Percentiles rank a stretch among this genome's conserved stretches.
phyloP scores from a whole-genome alignment of 2,329 filamentous ascomycete genomes.

The Raffaelea ambrosiae region DNA sequence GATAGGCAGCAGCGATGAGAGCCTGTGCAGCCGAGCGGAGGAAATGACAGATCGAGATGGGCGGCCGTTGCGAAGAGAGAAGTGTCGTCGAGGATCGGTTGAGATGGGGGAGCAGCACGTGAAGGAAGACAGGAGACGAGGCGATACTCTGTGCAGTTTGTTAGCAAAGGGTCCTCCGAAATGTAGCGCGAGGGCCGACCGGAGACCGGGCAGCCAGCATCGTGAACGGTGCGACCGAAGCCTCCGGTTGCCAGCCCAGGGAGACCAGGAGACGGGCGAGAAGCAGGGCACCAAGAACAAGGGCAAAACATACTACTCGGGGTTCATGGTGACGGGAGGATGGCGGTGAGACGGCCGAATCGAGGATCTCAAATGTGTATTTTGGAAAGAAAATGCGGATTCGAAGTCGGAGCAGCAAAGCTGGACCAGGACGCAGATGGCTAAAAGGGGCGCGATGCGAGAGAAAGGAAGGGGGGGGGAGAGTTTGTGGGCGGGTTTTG shows the following conservation, averaged over 20 bases:
- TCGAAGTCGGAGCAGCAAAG: too few relatives aligned
- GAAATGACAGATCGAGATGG: neutral
- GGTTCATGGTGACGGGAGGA: conserved; percentile 64
- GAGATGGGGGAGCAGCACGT: neutral
- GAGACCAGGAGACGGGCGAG: too few relatives aligned
- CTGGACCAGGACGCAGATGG: too few relatives aligned
- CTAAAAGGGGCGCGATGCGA: too few relatives aligned
- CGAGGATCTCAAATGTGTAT: neutral
- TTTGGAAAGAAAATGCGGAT: neutral
- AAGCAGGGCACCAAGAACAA: conserved; percentile 2
- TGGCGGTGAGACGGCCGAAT: conserved; percentile 9
- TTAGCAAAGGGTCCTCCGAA: conserved; percentile 2
- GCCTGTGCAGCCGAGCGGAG: too few relatives aligned
- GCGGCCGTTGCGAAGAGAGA: neutral
- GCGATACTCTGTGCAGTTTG: neutral
- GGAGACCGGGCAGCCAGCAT: too few relatives aligned
- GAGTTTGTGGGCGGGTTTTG: neutral
- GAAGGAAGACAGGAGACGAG: neutral
- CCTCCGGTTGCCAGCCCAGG: too few relatives aligned
- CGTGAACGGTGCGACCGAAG: too few relatives aligned
- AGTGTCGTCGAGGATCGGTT: neutral
- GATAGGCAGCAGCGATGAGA: too few relatives aligned
- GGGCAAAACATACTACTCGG: conserved; percentile 63
- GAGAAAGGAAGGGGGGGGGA: too few relatives aligned
- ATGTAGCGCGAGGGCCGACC: too few relatives aligned